These are phyloP conservation scores for Suillus discolor DNA, from an alignment of 768 basidiomycete species.

Conservation along the genomic window DNA sequence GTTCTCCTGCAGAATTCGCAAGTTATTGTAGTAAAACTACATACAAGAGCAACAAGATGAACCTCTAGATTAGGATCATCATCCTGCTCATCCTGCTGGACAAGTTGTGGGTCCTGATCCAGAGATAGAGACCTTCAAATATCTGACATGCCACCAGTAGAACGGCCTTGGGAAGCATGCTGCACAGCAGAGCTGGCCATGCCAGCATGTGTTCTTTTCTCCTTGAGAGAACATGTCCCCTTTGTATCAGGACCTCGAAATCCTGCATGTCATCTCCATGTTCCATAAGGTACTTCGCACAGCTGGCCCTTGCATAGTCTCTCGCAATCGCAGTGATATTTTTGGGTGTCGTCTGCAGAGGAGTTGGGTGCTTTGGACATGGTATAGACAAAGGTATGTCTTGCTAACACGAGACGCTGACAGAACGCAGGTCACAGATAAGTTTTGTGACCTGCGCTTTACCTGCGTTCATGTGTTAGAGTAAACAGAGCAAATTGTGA, in stretches of 20 bases:
- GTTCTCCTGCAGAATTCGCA: too few relatives aligned
- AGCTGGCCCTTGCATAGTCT: neutral
- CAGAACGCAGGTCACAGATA: too few relatives aligned
- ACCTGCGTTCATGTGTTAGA: too few relatives aligned
- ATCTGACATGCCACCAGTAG: too few relatives aligned
- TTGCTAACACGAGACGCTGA: too few relatives aligned
- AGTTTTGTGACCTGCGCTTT: too few relatives aligned
- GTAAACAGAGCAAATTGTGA: too few relatives aligned
- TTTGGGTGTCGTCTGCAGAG: neutral
- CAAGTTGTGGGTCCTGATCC: neutral
- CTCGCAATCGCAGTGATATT: neutral
- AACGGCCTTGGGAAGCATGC: too few relatives aligned
- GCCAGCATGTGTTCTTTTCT: too few relatives aligned
- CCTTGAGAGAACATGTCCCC: too few relatives aligned
- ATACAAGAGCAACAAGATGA: neutral
- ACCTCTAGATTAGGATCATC: neutral
- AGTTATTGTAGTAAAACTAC: neutral
- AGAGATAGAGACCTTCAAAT: too few relatives aligned
- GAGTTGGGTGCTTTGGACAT: neutral
- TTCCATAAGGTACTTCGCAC: neutral
- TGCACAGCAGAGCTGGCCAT: too few relatives aligned
- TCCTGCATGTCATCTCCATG: neutral
- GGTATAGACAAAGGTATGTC: neutral
- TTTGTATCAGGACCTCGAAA: neutral
- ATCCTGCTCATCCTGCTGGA: neutral